Conservation (phyloP, 768 basidiomycete species). For the Lactifluus hygrophoroides region DNA sequence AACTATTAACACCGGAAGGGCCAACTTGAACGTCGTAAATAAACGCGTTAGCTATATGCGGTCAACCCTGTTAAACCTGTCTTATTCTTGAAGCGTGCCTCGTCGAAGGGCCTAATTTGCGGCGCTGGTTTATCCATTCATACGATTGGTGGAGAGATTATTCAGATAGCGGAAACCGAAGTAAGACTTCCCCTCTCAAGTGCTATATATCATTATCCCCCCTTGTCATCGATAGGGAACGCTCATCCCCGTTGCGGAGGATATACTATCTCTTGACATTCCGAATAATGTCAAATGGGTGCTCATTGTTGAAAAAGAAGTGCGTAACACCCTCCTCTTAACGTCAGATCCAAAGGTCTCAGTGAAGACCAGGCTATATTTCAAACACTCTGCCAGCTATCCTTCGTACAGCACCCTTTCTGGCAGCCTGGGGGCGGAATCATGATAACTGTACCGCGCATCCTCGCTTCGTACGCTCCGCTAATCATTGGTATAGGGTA, state of each 20-base stretch:
- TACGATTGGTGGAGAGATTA: constrained; percentile 44
- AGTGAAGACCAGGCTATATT: constrained; percentile 73
- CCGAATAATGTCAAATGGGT: constrained; percentile 61
- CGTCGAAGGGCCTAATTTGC: constrained; percentile 81
- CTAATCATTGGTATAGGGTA: constrained; percentile 52
- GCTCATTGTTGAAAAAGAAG: constrained; percentile 92
- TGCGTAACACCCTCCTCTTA: constrained; percentile 23
- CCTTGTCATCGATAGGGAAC: constrained; percentile 40
- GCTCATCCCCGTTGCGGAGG: constrained; percentile 70
- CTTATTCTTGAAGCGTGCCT: constrained; percentile 52
- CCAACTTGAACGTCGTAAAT: constrained; percentile 72
- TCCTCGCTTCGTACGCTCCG: neutral
- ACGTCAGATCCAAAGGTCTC: neutral
- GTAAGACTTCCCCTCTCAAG: constrained; percentile 28
- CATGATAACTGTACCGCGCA: constrained; percentile 57
- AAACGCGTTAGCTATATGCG: neutral
- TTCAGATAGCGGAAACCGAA: constrained; percentile 50
- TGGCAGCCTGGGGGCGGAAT: constrained; percentile 54
- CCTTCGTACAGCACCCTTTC: constrained; percentile 39
- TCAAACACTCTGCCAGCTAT: constrained; percentile 64
- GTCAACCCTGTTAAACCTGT: constrained; percentile 1
- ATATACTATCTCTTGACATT: constrained; percentile 54
- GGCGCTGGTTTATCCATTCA: constrained; percentile 55
- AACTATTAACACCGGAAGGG: constrained; percentile 62
- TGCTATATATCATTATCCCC: neutral